phyloP scores from a whole-genome alignment of 2,329 filamentous ascomycete genomes.

The Epichloe sibirici region DNA sequence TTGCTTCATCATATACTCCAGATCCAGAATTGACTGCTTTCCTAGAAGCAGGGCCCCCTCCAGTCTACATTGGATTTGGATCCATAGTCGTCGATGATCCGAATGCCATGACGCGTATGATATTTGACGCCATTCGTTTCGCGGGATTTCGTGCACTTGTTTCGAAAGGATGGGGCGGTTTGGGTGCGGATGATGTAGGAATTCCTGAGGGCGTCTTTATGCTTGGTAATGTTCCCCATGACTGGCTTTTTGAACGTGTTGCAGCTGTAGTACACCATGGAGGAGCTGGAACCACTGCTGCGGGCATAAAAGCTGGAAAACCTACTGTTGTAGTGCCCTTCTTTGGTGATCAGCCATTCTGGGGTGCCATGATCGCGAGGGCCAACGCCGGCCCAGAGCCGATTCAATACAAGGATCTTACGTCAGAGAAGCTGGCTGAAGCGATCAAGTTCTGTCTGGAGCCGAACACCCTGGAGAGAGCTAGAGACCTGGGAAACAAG shows the following conservation, averaged over 20 bases:
- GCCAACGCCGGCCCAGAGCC: slow-evolving; percentile 62
- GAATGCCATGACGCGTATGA: slow-evolving; percentile 54
- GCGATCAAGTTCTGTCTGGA: slow-evolving; percentile 50
- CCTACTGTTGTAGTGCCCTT: slow-evolving; percentile 80
- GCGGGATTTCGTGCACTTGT: slow-evolving; percentile 67
- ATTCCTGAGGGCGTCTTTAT: slow-evolving; percentile 71
- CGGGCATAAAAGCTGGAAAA: slow-evolving; percentile 67
- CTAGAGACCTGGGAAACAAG: slow-evolving; percentile 44
- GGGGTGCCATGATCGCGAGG: slow-evolving; percentile 63
- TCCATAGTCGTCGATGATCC: slow-evolving; percentile 74
- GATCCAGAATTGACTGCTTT: slow-evolving; percentile 53
- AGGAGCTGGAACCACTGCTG: slow-evolving; percentile 77
- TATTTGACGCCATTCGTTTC: slow-evolving; percentile 57
- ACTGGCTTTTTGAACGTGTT: slow-evolving; percentile 77
- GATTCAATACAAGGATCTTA: slow-evolving; percentile 57
- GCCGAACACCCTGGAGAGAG: slow-evolving; percentile 45
- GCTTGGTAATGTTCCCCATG: slow-evolving; percentile 75
- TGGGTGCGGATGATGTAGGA: slow-evolving; percentile 58
- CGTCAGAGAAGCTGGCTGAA: slow-evolving; percentile 50
- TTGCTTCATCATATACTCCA: slow-evolving; percentile 54
- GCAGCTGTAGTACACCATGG: slow-evolving; percentile 79
- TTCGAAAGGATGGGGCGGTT: slow-evolving; percentile 79
- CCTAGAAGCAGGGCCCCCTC: slow-evolving; percentile 54
- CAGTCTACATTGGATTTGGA: slow-evolving; percentile 74
- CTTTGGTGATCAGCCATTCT: slow-evolving; percentile 77